Base-by-base conservation (phyloP, 2,329 filamentous ascomycete genomes). In the Didymellaceae sp. region DNA sequence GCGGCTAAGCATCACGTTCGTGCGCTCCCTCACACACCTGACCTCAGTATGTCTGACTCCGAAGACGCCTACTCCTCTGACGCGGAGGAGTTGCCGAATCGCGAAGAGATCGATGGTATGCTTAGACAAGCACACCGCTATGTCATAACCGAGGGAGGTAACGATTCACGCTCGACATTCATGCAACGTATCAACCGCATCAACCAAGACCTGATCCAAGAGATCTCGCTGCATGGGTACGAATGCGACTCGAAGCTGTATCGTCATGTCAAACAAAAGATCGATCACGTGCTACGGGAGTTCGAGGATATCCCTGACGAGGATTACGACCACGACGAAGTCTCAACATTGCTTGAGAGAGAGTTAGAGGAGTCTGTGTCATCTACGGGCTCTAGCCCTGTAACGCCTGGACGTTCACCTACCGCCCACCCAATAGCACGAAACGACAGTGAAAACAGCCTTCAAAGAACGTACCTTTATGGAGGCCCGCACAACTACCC, bases 101-200 rank as follows among this genome's bases (percentile, higher is more conserved):
- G 44, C 14, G 35, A 61, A 0, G 16, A 45, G 37, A 68, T 65
- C 34, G 45, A 72, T 34, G 48, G 39, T 11, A 59, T 60, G 26
- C 58, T 72, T 9, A 52, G 47, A 16, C 59, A 66, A 54, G 66
- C 67, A 2, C 62, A 71, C 38, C 54, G 51, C 18, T 72, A 72
- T 46, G 37, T 72, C 28, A 34, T 45, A 14, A 28, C 49, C 13
- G 58, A 67, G 42, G 63, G 66, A 21, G 57, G 57, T 5, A 26
- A 48, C 2, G 67, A 70, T 38, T 52, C 60, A 6, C 37, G 42
- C 13, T 30, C 31, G 5, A 45, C 41, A 9, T 71, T 58, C 39
- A 53, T 61, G 7, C 30, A 63, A n/a, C 58, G 60, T 3, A 52
- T 70, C 17, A 39, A 63, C 31, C 52, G 45, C n/a, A 69, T 72